Conservation (phyloP, 257 asterid species). For the Verbena officinalis region DNA sequence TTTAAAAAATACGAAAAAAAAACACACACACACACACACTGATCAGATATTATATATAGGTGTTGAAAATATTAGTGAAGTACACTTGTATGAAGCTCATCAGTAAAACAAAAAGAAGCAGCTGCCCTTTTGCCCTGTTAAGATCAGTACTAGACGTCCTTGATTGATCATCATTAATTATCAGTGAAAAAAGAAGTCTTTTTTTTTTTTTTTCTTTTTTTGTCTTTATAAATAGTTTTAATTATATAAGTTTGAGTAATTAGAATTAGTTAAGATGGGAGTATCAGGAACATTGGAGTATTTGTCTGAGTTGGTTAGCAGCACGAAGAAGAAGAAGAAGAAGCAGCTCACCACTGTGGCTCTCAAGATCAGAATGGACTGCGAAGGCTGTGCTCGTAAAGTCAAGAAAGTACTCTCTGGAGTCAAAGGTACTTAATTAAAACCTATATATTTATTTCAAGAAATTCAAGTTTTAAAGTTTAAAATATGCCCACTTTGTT, state of each 20-base stretch:
- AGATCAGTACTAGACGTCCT: too few species aligned
- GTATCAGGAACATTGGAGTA: conserved; percentile 78
- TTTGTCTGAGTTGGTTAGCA: conserved; percentile 64
- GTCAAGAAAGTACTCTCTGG: conserved; percentile 69
- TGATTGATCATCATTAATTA: too few species aligned
- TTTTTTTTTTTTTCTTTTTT: too few species aligned
- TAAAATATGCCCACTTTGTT: too few species aligned
- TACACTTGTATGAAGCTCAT: background rate
- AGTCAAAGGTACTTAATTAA: conserved; percentile 61
- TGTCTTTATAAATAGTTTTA: background rate
- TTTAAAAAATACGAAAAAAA: too few species aligned
- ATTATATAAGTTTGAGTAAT: background rate
- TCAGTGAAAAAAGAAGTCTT: too few species aligned
- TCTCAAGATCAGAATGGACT: conserved; percentile 83
- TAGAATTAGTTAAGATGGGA: conserved; percentile 54
- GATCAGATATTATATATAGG: background rate
- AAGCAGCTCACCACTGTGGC: conserved; percentile 59
- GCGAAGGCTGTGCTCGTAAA: conserved; percentile 87
- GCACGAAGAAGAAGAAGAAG: conserved; percentile 66
- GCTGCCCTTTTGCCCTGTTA: background rate
- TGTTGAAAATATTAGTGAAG: background rate
- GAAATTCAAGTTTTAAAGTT: too few species aligned
- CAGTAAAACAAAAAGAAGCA: background rate
- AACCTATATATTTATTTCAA: too few species aligned
- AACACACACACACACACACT: background rate